These are phyloP conservation scores for Phaseolus coccineus DNA, from an alignment of 331 rosid genomes.

Conservation along the genomic window DNA sequence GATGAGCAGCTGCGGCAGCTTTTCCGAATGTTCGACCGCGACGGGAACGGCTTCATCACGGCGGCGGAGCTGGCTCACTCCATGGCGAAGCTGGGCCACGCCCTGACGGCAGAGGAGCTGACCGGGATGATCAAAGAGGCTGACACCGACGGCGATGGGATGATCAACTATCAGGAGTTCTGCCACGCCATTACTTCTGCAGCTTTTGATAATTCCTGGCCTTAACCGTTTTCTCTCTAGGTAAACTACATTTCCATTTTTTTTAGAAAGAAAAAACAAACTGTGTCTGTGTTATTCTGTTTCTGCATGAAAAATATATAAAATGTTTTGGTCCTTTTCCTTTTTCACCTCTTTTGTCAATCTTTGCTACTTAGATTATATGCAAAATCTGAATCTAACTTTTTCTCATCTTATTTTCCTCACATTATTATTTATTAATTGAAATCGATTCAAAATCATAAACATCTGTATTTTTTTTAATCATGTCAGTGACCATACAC, in stretches of 20 bases:
- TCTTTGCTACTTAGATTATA: neutral
- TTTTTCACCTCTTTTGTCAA: too few relatives aligned
- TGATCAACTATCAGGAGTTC: conserved; percentile 78
- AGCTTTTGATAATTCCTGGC: conserved; percentile 91
- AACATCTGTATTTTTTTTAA: too few relatives aligned
- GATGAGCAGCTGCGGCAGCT: conserved; percentile 73
- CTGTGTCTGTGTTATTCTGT: neutral
- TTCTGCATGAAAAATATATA: neutral
- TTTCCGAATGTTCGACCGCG: conserved; percentile 79
- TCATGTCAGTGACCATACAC: too few relatives aligned
- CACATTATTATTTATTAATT: too few relatives aligned
- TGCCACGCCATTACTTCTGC: conserved; percentile 80
- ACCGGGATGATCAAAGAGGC: conserved; percentile 94
- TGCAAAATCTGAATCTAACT: too few relatives aligned
- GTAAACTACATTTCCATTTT: neutral
- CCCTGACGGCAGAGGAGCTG: conserved; percentile 78
- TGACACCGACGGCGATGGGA: conserved; percentile 83
- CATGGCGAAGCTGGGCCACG: conserved; percentile 89
- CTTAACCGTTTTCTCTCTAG: conserved; percentile 31
- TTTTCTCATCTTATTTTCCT: too few relatives aligned
- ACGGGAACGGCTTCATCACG: conserved; percentile 84
- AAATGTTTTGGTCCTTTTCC: neutral
- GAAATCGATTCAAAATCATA: too few relatives aligned
- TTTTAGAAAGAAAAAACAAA: neutral
- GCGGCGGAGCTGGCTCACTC: conserved; percentile 96